These are phyloP conservation scores for Laguncularia racemosa DNA, from an alignment of 345 rosid genomes.

Conservation along the genomic window DNA sequence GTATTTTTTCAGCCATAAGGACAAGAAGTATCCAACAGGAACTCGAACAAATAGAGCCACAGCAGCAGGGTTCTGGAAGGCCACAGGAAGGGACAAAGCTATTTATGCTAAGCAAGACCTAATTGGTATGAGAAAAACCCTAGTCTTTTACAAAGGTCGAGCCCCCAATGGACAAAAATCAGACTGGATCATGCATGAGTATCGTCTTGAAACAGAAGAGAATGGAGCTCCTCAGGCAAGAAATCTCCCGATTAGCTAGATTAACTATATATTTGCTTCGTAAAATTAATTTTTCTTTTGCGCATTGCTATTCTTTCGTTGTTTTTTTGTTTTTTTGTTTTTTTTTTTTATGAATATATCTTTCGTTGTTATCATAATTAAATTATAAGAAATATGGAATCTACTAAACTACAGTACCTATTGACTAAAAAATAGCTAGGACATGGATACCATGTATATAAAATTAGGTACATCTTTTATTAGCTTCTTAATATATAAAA, in stretches of 20 bases:
- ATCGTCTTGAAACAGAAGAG: slow-evolving; percentile 90
- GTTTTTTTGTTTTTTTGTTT: too few species aligned
- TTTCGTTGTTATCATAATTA: too few species aligned
- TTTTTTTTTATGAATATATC: too few species aligned
- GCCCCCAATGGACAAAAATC: slow-evolving; percentile 96
- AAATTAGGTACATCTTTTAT: too few species aligned
- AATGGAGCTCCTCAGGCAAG: slow-evolving; percentile 71
- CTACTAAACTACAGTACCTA: not conserved
- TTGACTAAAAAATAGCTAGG: not conserved
- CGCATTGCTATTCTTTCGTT: not conserved
- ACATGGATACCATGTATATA: too few species aligned
- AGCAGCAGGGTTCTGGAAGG: slow-evolving; percentile 97
- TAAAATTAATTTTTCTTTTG: not conserved
- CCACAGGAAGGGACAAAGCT: slow-evolving; percentile 96
- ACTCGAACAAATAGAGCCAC: slow-evolving; percentile 98
- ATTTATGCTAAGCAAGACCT: slow-evolving; percentile 72
- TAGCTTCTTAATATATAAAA: too few species aligned
- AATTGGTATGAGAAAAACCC: slow-evolving; percentile 94
- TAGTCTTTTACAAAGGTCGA: slow-evolving; percentile 86
- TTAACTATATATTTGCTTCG: not conserved
- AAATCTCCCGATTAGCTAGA: not conserved
- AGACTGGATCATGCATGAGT: slow-evolving; percentile 98
- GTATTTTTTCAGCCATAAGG: slow-evolving; percentile 96
- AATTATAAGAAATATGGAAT: not conserved
- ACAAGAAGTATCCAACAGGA: slow-evolving; percentile 96